Evolutionary conservation across 1,284 basidiomycete genomes (phyloP), one percentile per base, ranked within the genome.

Genomic region (Coniophora puteana): DNA sequence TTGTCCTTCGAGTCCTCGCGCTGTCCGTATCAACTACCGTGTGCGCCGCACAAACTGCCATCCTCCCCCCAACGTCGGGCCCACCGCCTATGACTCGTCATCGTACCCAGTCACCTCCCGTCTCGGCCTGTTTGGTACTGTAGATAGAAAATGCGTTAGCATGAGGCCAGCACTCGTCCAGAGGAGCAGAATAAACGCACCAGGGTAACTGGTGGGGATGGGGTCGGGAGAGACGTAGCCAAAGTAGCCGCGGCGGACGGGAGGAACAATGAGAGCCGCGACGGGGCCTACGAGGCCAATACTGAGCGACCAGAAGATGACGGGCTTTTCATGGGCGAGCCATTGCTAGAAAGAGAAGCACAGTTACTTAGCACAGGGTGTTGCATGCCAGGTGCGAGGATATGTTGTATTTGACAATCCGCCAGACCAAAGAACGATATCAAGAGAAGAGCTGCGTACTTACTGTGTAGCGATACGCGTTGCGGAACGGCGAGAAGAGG

Each of bases 301-400:
- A 39, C 83, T 64, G 59, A 86, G 73, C 6, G 92, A 89, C 70
- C 83, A 96, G 72, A 95, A 94, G 63, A 96, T 80, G 57, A 91
- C 88, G 26, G 93, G 93, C 54, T 82, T 82, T 68, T 96, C 93
- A 69, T 97, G 94, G 26, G 93, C 91, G 56, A 85, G 79, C 47
- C 86, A 81, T 76, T 76, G 72, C 76, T 77, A 37, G 8, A 14
- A 24, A 35, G 28, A 33, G 8, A 21, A 20, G 8, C n/a, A 16
- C 1, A 24, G 20, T 8, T 35, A 13, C 14, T 35, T 17, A 33
- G n/a, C n/a, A n/a, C n/a, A n/a, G n/a, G n/a, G n/a, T n/a, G n/a
- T n/a, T n/a, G n/a, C n/a, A n/a, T n/a, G n/a, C n/a, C n/a, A n/a
- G n/a, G n/a, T n/a, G n/a, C n/a, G n/a, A n/a, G n/a, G n/a, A n/a